These are phyloP conservation scores for Lojkania enalia DNA, from an alignment of 2,329 filamentous ascomycete genomes.

Conservation along the genomic window DNA sequence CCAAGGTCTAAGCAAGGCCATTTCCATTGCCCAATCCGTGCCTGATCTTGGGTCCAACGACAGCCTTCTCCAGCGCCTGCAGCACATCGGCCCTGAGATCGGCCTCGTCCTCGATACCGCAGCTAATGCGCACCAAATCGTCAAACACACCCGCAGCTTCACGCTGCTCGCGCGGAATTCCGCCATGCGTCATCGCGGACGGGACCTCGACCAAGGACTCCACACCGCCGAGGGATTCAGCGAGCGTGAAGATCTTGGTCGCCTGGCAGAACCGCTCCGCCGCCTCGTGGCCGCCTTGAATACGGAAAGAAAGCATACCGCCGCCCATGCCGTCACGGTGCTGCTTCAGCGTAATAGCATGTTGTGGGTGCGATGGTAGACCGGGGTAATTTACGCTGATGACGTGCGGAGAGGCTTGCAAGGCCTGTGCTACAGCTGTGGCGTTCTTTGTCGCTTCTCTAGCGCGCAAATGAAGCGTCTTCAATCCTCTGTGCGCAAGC, in stretches of 20 bases:
- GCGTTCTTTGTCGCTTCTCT: constrained; percentile 85
- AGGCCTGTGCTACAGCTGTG: constrained; percentile 70
- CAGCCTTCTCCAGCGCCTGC: constrained; percentile 78
- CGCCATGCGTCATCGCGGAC: constrained; percentile 94
- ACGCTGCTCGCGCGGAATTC: constrained; percentile 86
- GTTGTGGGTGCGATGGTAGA: constrained; percentile 82
- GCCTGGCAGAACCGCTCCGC: constrained; percentile 90
- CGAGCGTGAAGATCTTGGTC: constrained; percentile 88
- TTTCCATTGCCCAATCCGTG: constrained; percentile 9
- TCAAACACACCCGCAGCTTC: constrained; percentile 94
- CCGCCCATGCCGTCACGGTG: constrained; percentile 94
- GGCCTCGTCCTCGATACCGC: constrained; percentile 86
- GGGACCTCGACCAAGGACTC: constrained; percentile 92
- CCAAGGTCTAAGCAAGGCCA: not conserved
- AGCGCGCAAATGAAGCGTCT: constrained; percentile 92
- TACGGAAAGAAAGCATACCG: constrained; percentile 96
- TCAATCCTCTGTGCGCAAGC: constrained; percentile 95
- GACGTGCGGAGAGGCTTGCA: constrained; percentile 80
- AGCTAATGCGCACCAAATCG: constrained; percentile 90
- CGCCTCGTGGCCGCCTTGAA: constrained; percentile 80
- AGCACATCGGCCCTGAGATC: constrained; percentile 83
- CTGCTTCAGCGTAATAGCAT: constrained; percentile 82
- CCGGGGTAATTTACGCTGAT: constrained; percentile 95
- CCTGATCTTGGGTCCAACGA: constrained; percentile 54
- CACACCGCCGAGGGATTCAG: constrained; percentile 88